Evolutionary conservation across 495 filamentous ascomycete species (phyloP), one percentile per base, ranked within the genome.

Genomic region (Penicilliopsis zonata): DNA sequence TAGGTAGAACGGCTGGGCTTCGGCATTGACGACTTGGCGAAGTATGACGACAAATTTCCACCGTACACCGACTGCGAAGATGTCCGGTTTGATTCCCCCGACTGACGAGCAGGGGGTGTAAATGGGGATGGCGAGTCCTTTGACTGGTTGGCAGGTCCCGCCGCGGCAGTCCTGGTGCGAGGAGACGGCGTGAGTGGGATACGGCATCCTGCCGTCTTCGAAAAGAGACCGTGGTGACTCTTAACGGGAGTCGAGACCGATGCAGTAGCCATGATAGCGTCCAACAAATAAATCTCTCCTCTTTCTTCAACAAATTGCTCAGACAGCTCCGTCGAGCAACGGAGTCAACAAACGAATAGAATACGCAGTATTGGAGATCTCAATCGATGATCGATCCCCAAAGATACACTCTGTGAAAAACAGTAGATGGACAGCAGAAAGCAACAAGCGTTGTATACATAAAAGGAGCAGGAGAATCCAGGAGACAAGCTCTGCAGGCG

Each of bases 161-260:
- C 46, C 37, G 70, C 69, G 37, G 57, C 61, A 14, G 56, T 52
- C 13, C 65, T 61, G 21, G 65, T 66, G 31, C 80, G 76, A 25
- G 90, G 92, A 3, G 90, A 95, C 9, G 90, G 92, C 1, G 90
- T 94, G 45, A 95, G 61, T 40, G 88, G 86, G 72, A 93, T 85
- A 31, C 92, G 83, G 48, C 87, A 86, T 53, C 87, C 88, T 46
- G 86, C 90, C 47, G 86, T 88, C 55, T 83, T 85, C 42, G 83
- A 88, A 66, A 98, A 95, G 47, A 94, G 70, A 33, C 84, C 83
- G 58, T 80, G 74, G 57, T 94, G 88, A 69, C 80, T 86, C 71
- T 92, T 94, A 52, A 88, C 66, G 24, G 90, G 90, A 35, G 90
- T 98, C 34, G 82, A 81, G 52, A 95, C 79, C 47, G 80, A 70